These are phyloP conservation scores for Camillea tinctor DNA, from an alignment of 2,329 filamentous ascomycete species.

Conservation along the genomic window DNA sequence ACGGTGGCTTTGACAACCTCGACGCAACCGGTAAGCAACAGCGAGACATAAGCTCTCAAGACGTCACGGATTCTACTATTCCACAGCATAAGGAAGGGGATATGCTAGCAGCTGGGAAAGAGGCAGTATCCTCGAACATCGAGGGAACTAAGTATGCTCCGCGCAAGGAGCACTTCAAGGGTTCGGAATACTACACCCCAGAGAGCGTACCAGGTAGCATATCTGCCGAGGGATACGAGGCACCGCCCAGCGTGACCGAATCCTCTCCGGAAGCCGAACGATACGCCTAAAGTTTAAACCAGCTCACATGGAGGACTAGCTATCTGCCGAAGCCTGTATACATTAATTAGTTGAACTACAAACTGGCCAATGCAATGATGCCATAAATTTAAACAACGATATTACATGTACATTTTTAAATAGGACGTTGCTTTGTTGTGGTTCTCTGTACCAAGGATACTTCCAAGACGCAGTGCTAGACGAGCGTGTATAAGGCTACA, in stretches of 20 bases:
- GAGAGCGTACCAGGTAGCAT: constrained; percentile 43
- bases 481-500: too few species aligned
- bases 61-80: constrained; percentile 32
- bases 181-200: constrained; percentile 39
- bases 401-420: too few species aligned
- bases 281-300: constrained; percentile 7
- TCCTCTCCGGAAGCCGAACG: constrained; percentile 29
- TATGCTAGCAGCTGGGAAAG: constrained; percentile 37
- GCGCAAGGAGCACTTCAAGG: constrained; percentile 40
- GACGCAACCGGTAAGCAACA: constrained; percentile 16
- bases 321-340: too few species aligned
- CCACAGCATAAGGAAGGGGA: constrained; percentile 24
- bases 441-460: too few species aligned
- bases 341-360: too few species aligned
- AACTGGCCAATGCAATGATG: too few species aligned
- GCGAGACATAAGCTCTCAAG: constrained; percentile 11
- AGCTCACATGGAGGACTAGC: too few species aligned
- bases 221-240: constrained; percentile 41
- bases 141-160: constrained; percentile 35
- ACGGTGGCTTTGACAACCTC: constrained; percentile 37
- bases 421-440: too few species aligned
- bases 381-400: too few species aligned
- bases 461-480: too few species aligned
- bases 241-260: constrained; percentile 42
- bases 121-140: constrained; percentile 39